Evolutionary conservation across 208 protist species (phyloP), one percentile per base, ranked within the genome.

Genomic region (Polymyxa betae): DNA sequence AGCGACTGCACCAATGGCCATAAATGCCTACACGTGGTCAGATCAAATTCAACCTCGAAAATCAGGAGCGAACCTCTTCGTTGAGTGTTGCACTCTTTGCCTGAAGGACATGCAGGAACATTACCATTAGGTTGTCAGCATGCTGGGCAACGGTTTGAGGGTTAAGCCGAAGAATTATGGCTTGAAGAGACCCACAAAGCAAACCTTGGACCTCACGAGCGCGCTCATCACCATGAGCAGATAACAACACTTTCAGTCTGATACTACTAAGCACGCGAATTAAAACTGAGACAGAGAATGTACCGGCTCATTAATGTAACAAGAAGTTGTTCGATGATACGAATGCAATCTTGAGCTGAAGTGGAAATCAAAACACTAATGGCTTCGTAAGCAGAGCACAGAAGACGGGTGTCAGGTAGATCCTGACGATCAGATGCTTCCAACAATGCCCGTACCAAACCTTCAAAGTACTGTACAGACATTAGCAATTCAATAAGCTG

Each of bases 1-100:
- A 5, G 96, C 95, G 45, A 99, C 93, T 20, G 95, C 94, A 89
- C 96, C 97, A 45, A 99, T 96, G 32, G 96, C 96, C 87, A 98
- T 93, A 5, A 98, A 93, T 12, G 96, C 96, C 92, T 60, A 24
- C 49, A 60, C 5, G 24, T 29, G 49, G 24, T 60, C 49, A 60
- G 49, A 5, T 29, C 5, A 60, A 24, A 60, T n/a, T n/a, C n/a
- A n/a, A 60, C 5, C 5, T 29, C 12, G 49, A 60, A 29, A 24
- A 29, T 60, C 49, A 29, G 49, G 24, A 5, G 49, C 5, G 49
- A 60, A 60, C 49, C 24, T 99, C 97, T 90, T 98, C 96, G 49
- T 98, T 95, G 38, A 98, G 93, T n/a, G 68, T 93, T 12, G 91
- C 68, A 54, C 92, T 93, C 20, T 93, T 72, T 0, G 89, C 52